A percentile compares a stretch with the other conserved stretches of the same genome.
phyloP scores from a whole-genome alignment of 352 stramenopile species.

The Globisporangium polare region DNA sequence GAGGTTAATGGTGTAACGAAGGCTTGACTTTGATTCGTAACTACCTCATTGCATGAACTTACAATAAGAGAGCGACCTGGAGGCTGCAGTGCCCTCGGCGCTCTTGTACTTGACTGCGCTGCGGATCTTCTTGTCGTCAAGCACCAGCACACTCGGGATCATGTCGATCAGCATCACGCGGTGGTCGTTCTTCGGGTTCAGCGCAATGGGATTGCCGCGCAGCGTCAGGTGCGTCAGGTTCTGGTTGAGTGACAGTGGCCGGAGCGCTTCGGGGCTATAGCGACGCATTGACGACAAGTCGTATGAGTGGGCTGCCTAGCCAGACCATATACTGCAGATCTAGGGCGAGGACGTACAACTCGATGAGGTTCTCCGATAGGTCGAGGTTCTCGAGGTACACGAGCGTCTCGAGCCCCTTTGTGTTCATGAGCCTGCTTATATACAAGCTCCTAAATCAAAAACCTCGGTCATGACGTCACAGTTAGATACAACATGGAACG shows the following conservation, averaged over 20 bases:
- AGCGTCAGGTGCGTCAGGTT: constrained; percentile 66
- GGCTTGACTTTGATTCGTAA: too few relatives aligned
- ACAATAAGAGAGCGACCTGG: constrained; percentile 77
- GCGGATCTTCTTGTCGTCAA: constrained; percentile 77
- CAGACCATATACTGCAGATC: not conserved
- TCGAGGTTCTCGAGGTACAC: constrained; percentile 55
- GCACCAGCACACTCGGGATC: constrained; percentile 64
- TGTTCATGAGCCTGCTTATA: constrained; percentile 39
- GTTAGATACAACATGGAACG: not conserved
- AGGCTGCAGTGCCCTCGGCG: constrained; percentile 20
- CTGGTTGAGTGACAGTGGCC: constrained; percentile 58
- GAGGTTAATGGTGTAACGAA: too few relatives aligned
- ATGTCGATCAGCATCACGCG: constrained; percentile 70
- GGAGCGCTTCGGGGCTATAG: constrained; percentile 54
- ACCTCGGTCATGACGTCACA: too few relatives aligned
- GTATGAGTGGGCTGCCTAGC: not conserved
- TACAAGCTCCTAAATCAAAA: not conserved
- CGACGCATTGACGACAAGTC: too few relatives aligned
- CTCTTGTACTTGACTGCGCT: constrained; percentile 39
- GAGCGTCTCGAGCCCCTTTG: constrained; percentile 65
- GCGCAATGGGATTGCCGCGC: constrained; percentile 61
- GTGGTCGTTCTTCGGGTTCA: constrained; percentile 47
- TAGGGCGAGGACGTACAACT: constrained; percentile 38
- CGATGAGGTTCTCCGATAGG: constrained; percentile 74
- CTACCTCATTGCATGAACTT: constrained; percentile 11